Percentiles rank a stretch among this genome's conserved stretches.
phyloP scores from a whole-genome alignment of 192 early-diverging fungal species.

The Pilaira anomala region DNA sequence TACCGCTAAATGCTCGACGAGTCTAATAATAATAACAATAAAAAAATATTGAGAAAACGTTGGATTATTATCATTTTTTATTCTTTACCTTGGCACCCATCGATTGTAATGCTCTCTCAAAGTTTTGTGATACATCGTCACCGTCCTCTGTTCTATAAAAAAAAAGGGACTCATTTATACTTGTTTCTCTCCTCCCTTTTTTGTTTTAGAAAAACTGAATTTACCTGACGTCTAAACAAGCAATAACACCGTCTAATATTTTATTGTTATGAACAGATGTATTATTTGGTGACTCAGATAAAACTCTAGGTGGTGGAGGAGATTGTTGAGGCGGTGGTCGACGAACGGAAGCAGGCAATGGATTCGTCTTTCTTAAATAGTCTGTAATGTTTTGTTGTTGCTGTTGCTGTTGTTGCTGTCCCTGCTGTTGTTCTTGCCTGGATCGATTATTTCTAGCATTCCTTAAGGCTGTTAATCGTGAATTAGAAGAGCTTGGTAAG shows the following conservation, averaged over 20 bases:
- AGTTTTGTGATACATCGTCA: constrained; percentile 32
- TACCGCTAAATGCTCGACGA: not conserved
- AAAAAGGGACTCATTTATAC: constrained; percentile 1
- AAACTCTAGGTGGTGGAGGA: not conserved
- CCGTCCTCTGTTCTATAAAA: constrained; percentile 35
- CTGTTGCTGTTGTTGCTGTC: no score
- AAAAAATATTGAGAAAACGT: not conserved
- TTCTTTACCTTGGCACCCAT: constrained; percentile 35
- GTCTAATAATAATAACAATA: not conserved
- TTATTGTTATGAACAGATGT: not conserved
- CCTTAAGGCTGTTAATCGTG: no score
- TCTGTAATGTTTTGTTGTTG: no score
- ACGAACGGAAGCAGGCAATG: no score
- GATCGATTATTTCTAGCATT: no score
- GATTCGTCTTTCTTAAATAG: no score
- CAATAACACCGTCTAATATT: constrained; percentile 20
- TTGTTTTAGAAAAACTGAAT: not conserved
- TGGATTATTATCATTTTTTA: not conserved
- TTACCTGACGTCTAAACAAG: constrained; percentile 29
- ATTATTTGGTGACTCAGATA: not conserved
- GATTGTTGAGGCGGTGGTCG: not conserved
- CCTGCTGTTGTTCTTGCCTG: no score
- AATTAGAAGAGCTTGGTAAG: no score
- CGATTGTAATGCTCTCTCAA: constrained; percentile 24
- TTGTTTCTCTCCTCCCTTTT: not conserved